phyloP scores from a whole-genome alignment of 1,284 basidiomycete genomes.

The Mycosarcoma mackinlayi region DNA sequence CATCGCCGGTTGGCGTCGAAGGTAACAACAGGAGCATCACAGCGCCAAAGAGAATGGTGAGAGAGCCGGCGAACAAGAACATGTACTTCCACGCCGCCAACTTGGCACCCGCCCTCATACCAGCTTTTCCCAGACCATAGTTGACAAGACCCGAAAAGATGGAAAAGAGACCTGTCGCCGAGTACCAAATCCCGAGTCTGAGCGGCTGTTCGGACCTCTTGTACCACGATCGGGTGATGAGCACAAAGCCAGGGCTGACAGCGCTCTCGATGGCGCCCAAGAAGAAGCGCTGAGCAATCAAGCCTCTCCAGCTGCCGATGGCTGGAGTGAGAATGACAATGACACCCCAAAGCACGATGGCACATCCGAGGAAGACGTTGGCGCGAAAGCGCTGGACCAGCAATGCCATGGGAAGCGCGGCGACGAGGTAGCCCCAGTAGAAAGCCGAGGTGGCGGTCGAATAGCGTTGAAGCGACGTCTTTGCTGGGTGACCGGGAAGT shows the following conservation, averaged over 20 bases:
- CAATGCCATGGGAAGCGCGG: constrained; percentile 70
- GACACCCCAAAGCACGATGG: constrained; percentile 70
- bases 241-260: constrained; percentile 72
- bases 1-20: constrained; percentile 67
- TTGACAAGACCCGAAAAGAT: constrained; percentile 71
- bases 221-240: constrained; percentile 72
- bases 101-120: constrained; percentile 57
- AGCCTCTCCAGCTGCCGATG: constrained; percentile 67
- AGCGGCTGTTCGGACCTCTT: constrained; percentile 64
- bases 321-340: constrained; percentile 71
- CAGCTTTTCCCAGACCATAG: constrained; percentile 70
- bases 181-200: constrained; percentile 71
- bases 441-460: constrained; percentile 64
- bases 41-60: constrained; percentile 71
- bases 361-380: constrained; percentile 59
- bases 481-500: constrained; percentile 63
- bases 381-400: constrained; percentile 70
- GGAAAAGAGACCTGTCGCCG: constrained; percentile 70
- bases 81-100: constrained; percentile 71
- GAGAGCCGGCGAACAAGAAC: constrained; percentile 71
- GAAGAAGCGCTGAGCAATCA: constrained; percentile 70
- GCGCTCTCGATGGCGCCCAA: constrained; percentile 65
- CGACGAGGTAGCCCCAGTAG: constrained; percentile 72
- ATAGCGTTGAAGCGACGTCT: constrained; percentile 48
- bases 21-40: constrained; percentile 70